Evolutionary conservation across 2,329 filamentous ascomycete genomes (phyloP).

Genomic region (Aureobasidium sp.): DNA sequence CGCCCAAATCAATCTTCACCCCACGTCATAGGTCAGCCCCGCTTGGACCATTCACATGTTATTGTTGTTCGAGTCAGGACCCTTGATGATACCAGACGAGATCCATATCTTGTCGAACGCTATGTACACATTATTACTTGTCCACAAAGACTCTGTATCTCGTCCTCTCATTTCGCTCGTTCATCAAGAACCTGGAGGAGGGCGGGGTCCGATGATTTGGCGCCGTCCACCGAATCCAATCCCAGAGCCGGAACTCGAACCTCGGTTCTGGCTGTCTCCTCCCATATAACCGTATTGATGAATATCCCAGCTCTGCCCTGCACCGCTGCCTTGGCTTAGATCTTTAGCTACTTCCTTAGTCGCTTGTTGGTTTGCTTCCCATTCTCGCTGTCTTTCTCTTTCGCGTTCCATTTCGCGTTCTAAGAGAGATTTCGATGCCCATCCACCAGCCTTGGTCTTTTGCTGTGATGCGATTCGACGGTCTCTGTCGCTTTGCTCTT

Average conservation of each 20-base stretch:
- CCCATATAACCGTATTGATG: conserved; percentile 71
- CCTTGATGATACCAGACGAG: neutral
- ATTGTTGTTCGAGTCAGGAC: neutral
- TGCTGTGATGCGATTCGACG: conserved; percentile 52
- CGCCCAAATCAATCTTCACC: neutral
- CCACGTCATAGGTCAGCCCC: conserved; percentile 2
- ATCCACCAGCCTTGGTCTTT: conserved; percentile 55
- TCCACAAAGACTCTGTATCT: neutral
- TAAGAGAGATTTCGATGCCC: conserved; percentile 62
- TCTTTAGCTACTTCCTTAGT: conserved; percentile 50
- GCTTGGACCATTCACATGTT: neutral
- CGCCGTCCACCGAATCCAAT: conserved; percentile 58
- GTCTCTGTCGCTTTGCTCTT: conserved; percentile 50
- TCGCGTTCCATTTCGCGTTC: conserved; percentile 78
- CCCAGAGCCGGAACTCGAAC: conserved; percentile 53
- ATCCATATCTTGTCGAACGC: neutral
- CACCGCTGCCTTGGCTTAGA: conserved; percentile 55
- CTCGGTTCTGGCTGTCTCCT: conserved; percentile 64
- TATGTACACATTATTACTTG: conserved; percentile 7
- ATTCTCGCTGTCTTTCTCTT: conserved; percentile 67
- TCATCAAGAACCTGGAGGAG: conserved; percentile 35
- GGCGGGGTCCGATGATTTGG: conserved; percentile 73
- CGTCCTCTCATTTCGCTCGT: neutral
- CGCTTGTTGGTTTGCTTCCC: conserved; percentile 68
- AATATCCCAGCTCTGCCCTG: conserved; percentile 68